Percentiles rank a stretch among this genome's conserved stretches.
Evolutionary conservation across 495 filamentous ascomycete genomes (phyloP).

Genomic region (Penicillium paxilli): DNA sequence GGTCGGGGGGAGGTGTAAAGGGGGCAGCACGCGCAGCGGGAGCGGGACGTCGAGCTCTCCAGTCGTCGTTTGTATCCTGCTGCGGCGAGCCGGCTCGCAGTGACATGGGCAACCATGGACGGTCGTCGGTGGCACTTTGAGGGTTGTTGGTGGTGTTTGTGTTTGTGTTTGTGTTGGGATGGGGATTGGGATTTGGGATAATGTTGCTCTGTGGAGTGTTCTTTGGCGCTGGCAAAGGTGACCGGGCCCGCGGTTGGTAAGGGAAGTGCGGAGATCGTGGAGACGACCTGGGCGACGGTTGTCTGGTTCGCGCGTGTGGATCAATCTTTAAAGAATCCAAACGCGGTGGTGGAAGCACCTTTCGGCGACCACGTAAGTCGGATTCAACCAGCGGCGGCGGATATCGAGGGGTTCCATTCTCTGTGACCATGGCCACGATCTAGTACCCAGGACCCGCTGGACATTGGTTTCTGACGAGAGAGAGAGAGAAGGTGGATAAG

Average conservation of each 20-base stretch:
- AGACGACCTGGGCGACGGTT: constrained; percentile 20
- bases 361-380: constrained; percentile 36
- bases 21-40: constrained; percentile 21
- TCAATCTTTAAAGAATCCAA: constrained; percentile 37
- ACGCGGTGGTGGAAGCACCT: constrained; percentile 32
- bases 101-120: constrained; percentile 28
- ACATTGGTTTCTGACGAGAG: constrained; percentile 41
- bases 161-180: too few relatives aligned
- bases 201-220: too few relatives aligned
- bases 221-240: constrained; percentile 27
- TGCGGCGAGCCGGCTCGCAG: constrained; percentile 26
- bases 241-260: constrained; percentile 27
- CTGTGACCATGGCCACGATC: constrained; percentile 53
- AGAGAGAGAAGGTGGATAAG: constrained; percentile 4
- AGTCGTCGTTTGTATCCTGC: constrained; percentile 21
- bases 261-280: constrained; percentile 24
- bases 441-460: constrained; percentile 43
- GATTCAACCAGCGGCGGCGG: constrained; percentile 34
- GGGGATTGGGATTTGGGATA: too few relatives aligned
- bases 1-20: constrained; percentile 14
- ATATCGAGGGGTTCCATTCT: constrained; percentile 42
- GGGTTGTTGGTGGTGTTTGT: too few relatives aligned
- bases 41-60: constrained; percentile 17
- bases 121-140: constrained; percentile 22
- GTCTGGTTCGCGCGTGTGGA: constrained; percentile 29